Evolutionary conservation across 768 basidiomycete genomes (phyloP).

Genomic region (Bullera alba): DNA sequence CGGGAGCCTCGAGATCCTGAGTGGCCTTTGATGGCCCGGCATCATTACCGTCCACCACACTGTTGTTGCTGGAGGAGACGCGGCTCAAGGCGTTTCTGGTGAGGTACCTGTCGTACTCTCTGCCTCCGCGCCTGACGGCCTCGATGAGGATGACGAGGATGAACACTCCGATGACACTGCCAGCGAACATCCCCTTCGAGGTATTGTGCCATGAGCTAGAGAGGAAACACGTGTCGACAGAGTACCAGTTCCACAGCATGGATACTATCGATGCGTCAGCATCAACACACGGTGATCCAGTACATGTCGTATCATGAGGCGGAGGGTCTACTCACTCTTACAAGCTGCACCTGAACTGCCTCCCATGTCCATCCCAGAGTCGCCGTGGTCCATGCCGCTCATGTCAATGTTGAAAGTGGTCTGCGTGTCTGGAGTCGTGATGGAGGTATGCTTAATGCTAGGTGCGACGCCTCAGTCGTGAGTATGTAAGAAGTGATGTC

Average conservation of each 20-base stretch:
- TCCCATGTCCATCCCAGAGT: not conserved
- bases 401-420: slow-evolving; percentile 14
- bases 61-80: not conserved
- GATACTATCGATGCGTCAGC: slow-evolving; percentile 16
- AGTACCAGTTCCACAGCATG: slow-evolving; percentile 46
- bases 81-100: not conserved
- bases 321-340: slow-evolving; percentile 1
- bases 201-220: slow-evolving; percentile 37
- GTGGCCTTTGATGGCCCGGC: too few species aligned
- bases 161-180: slow-evolving; percentile 45
- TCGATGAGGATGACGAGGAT: slow-evolving; percentile 44
- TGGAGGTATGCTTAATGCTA: too few species aligned
- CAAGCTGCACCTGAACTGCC: not conserved
- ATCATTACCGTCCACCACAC: not conserved
- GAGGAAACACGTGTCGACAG: slow-evolving; percentile 45
- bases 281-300: not conserved
- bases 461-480: too few species aligned
- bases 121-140: slow-evolving; percentile 33
- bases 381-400: slow-evolving; percentile 9
- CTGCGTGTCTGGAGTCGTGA: too few species aligned
- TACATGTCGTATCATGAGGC: not conserved
- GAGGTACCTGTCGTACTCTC: slow-evolving; percentile 42
- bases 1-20: too few species aligned
- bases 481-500: too few species aligned
- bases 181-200: slow-evolving; percentile 38